Percentiles rank a stretch among this genome's conserved stretches.
These are phyloP conservation scores for Lachnellula subtilissima DNA, from an alignment of 2,329 filamentous ascomycete species.

Conservation along the genomic window DNA sequence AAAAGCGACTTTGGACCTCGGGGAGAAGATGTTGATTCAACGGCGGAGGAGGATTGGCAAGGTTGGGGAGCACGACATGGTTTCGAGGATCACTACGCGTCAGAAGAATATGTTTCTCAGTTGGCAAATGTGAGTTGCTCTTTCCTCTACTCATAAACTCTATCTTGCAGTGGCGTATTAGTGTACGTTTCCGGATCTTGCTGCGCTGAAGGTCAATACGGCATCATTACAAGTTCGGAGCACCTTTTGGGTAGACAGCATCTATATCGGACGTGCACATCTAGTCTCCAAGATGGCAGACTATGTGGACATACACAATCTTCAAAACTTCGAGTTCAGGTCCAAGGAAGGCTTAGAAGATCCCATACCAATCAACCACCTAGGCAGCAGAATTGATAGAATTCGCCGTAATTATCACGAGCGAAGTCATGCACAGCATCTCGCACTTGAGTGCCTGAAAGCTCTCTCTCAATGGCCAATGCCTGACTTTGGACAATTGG, in stretches of 20 bases:
- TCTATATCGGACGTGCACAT: neutral
- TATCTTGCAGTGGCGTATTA: neutral
- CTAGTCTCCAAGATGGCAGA: neutral
- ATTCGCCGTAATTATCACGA: neutral
- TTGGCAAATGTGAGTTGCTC: slow-evolving; percentile 53
- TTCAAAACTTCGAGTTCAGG: neutral
- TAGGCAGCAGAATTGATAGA: neutral
- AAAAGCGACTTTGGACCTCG: slow-evolving; percentile 48
- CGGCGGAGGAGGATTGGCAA: slow-evolving; percentile 24
- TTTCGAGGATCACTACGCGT: slow-evolving; percentile 69
- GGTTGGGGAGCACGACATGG: slow-evolving; percentile 53
- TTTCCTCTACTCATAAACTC: slow-evolving; percentile 18
- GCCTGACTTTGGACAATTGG: neutral
- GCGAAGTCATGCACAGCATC: too few species aligned
- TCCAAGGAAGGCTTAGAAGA: neutral
- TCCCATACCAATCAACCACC: neutral
- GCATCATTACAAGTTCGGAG: neutral
- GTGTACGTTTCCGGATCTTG: neutral
- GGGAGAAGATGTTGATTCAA: slow-evolving; percentile 31
- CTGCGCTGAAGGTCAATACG: neutral
- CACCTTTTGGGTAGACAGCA: slow-evolving; percentile 5
- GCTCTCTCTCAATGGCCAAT: neutral
- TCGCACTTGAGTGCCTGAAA: neutral
- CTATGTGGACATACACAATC: neutral
- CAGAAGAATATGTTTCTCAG: slow-evolving; percentile 64